Base-by-base conservation (phyloP, 306 rosid species). In the Corylus heterophylla region DNA sequence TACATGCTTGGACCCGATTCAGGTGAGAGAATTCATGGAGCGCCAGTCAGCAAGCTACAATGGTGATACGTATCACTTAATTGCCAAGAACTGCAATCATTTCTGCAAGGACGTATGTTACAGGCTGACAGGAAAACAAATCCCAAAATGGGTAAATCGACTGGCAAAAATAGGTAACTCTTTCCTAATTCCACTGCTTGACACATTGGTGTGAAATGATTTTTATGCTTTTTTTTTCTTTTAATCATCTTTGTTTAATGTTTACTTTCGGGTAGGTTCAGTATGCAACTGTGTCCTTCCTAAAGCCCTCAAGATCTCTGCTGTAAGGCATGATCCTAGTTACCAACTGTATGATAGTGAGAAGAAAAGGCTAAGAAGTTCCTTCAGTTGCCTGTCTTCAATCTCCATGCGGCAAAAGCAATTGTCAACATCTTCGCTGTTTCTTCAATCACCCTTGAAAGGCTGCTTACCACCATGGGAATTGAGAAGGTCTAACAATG, bases 1-100 rank as follows among this genome's bases (percentile, higher is more conserved):
- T n/a, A 93, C 99, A 37, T 31, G 93, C 77, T 78, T 96, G 79
- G 92, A 91, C 74, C 85, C 97, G 47, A 59, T 71, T 56, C 90
- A 90, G 84, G 98, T 91, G 71, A 90, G 99, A 85, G 98, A 93
- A 82, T 96, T 96, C 86, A 91, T 96, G 96, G 99, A 93, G 83
- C 82, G 85, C 67, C 90, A 88, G 67, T 88, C 98, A 3, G 82
- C 84, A 8, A 89, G 78, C 82, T 96, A 96, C 87, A 91, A 91
- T 8, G 99, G 99, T 0, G 97, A 96, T 85, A 83, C 94, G 3
- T 96, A 96, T 83, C 99, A 96, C 83, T 85, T 96, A 71, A 96
- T 93, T 79, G 97, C 85, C 81, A 96, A 96, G 91, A 96, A 96
- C 78, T 96, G 99, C 81, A 96, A 96, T 83, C 99, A 96, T 80